A percentile compares a stretch with the other conserved stretches of the same genome.
Evolutionary conservation across 192 early-diverging fungal species (phyloP).

Genomic region (Backusella circina): DNA sequence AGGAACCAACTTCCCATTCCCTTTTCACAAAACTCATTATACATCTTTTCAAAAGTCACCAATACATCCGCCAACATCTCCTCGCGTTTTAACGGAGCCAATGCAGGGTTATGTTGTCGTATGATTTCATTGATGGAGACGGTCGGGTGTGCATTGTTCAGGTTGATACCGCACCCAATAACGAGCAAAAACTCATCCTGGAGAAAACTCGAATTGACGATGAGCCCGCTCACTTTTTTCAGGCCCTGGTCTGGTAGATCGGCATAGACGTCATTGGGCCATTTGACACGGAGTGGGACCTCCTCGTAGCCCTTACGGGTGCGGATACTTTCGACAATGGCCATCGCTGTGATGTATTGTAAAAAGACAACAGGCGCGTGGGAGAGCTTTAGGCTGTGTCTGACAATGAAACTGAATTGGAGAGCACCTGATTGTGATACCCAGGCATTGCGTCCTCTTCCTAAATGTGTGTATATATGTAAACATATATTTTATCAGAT

Average conservation of each 20-base stretch:
- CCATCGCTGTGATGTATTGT: slow-evolving; percentile 90
- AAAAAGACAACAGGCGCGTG: slow-evolving; percentile 79
- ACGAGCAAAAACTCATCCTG: slow-evolving; percentile 74
- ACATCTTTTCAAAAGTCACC: slow-evolving; percentile 72
- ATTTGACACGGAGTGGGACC: slow-evolving; percentile 86
- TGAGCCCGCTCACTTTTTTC: slow-evolving; percentile 85
- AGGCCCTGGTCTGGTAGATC: slow-evolving; percentile 43
- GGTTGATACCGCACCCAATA: slow-evolving; percentile 88
- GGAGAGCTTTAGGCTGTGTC: slow-evolving; percentile 56
- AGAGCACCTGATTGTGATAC: slow-evolving; percentile 89
- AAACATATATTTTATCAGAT: neutral
- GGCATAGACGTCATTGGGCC: slow-evolving; percentile 98
- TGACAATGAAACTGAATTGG: slow-evolving; percentile 78
- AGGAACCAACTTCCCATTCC: slow-evolving; percentile 59
- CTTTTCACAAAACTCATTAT: slow-evolving; percentile 62
- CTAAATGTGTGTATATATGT: too few relatives aligned
- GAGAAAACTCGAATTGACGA: slow-evolving; percentile 80
- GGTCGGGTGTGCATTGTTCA: slow-evolving; percentile 81
- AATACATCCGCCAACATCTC: slow-evolving; percentile 61
- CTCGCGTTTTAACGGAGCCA: slow-evolving; percentile 65
- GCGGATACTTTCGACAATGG: slow-evolving; percentile 77
- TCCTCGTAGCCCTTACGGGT: slow-evolving; percentile 68
- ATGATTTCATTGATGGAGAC: slow-evolving; percentile 85
- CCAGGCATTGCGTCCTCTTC: slow-evolving; percentile 93
- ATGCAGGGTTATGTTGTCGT: slow-evolving; percentile 46